Percentiles rank a stretch among this genome's conserved stretches.
phyloP scores from a whole-genome alignment of 148 eudicot genomes.

The Chenopodium quinoa region DNA sequence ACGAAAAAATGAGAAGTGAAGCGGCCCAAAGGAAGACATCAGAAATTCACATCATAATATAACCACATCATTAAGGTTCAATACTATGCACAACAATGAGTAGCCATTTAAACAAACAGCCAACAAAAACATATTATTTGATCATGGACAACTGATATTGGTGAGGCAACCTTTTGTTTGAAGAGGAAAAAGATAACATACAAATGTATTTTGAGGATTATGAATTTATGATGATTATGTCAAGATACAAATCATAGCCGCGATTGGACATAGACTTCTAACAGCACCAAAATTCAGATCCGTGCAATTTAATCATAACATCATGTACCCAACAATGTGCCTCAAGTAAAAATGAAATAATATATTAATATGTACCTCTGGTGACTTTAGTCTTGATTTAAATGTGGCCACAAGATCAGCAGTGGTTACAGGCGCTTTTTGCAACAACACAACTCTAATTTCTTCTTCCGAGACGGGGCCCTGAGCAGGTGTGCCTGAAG shows the following conservation, averaged over 20 bases:
- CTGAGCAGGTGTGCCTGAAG: constrained; percentile 27
- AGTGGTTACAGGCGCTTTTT: constrained; percentile 73
- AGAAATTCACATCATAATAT: neutral
- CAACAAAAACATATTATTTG: neutral
- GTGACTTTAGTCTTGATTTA: constrained; percentile 64
- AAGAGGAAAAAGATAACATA: neutral
- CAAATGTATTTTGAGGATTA: too few relatives aligned
- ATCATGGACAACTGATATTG: neutral
- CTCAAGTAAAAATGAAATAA: neutral
- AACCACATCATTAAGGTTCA: neutral
- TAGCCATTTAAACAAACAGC: neutral
- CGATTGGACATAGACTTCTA: neutral
- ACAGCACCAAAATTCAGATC: neutral
- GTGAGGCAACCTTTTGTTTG: neutral
- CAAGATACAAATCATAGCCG: neutral
- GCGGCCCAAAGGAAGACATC: neutral
- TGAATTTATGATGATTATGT: neutral
- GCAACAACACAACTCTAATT: constrained; percentile 72
- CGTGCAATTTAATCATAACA: neutral
- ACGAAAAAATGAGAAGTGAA: neutral
- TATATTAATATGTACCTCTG: constrained; percentile 51
- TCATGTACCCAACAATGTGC: neutral
- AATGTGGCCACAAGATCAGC: constrained; percentile 80
- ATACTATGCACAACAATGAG: neutral
- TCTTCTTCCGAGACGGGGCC: constrained; percentile 95